Base-by-base conservation (phyloP, 2,329 filamentous ascomycete genomes). In the Corynespora cassiicola region DNA sequence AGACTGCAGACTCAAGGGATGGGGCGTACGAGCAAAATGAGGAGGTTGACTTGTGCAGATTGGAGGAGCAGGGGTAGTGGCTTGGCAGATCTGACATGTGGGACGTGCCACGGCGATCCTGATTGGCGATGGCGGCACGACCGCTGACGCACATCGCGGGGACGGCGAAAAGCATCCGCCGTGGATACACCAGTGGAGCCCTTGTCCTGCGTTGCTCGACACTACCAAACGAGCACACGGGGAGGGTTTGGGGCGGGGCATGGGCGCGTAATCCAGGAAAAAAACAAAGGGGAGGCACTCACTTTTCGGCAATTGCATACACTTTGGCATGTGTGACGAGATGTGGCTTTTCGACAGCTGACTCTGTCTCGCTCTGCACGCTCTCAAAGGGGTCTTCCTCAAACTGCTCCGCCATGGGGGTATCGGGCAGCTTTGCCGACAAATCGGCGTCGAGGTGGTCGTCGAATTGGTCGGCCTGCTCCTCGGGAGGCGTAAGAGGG, bases 241-340 rank as follows among this genome's bases (percentile, higher is more conserved):
- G 52, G 42, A 40, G 30, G 36, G 22, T 15, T 21, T 19, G 25
- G 36, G 35, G 29, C 31, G 34, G 41, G 2, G 33, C 35, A 42
- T 36, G 36, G 34, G 45, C 31, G 41, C 33, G 45, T 39, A 42
- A 41, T 49, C 31, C 45, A 40, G 45, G 38, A 38, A 47, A 52
- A 41, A 42, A 36, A 36, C 21, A 39, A 19, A 40, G 42, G 38
- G 8, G 39, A 39, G 31, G 32, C 45, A 67, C 66, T 58, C 65
- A 28, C 12, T 28, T 28, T 6, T 28, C 25, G 6, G 25, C 25
- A 8, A 28, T 8, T 7, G 25, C 25, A 14, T 28, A 28, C 10
- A 28, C 25, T 12, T 71, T 70, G 10, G 73, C 69, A 49, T 77
- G 75, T 11, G 69, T 65, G 31, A 76, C 47, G 5, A 76, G 63